A percentile compares a stretch with the other conserved stretches of the same genome.
These are phyloP conservation scores for Saccharomycopsis lassenensis DNA, from an alignment of 805 yeast genomes.

Conservation along the genomic window DNA sequence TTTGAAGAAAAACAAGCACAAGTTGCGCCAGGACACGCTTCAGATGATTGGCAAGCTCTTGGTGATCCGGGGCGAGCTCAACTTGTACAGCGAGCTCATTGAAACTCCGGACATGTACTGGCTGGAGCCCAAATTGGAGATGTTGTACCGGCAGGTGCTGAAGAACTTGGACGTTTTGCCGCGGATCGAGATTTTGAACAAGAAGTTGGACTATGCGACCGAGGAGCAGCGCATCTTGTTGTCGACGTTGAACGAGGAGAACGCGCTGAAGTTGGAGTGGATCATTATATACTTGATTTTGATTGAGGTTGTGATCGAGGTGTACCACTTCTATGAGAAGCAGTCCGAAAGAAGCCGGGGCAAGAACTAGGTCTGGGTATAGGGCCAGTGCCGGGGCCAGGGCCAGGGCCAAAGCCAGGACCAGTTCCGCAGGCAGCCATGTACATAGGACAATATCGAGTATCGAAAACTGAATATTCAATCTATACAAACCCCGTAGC, in stretches of 20 bases:
- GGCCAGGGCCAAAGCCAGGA: too few relatives aligned
- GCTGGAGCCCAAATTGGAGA: slow-evolving; percentile 81
- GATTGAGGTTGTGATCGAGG: slow-evolving; percentile 78
- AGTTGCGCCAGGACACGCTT: slow-evolving; percentile 37
- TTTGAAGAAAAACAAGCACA: slow-evolving; percentile 19
- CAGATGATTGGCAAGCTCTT: slow-evolving; percentile 65
- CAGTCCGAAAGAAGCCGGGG: background rate
- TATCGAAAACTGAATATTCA: too few relatives aligned
- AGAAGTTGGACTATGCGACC: slow-evolving; percentile 81
- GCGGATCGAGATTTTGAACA: slow-evolving; percentile 67
- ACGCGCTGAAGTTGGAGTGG: slow-evolving; percentile 75
- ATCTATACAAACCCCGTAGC: too few relatives aligned
- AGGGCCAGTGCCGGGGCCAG: too few relatives aligned
- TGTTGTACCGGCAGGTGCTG: slow-evolving; percentile 61
- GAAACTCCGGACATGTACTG: slow-evolving; percentile 82
- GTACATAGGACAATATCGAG: too few relatives aligned
- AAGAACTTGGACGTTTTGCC: slow-evolving; percentile 64
- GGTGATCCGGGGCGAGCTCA: slow-evolving; percentile 69
- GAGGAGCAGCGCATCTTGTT: slow-evolving; percentile 77
- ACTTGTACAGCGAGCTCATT: slow-evolving; percentile 75
- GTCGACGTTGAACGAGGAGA: slow-evolving; percentile 64
- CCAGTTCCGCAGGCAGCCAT: too few relatives aligned
- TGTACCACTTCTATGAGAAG: slow-evolving; percentile 62
- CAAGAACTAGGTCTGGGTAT: too few relatives aligned
- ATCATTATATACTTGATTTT: slow-evolving; percentile 73